A percentile compares a stretch with the other conserved stretches of the same genome.
phyloP scores from a whole-genome alignment of 164 flowering plant genomes.

The Aristolochia californica region DNA sequence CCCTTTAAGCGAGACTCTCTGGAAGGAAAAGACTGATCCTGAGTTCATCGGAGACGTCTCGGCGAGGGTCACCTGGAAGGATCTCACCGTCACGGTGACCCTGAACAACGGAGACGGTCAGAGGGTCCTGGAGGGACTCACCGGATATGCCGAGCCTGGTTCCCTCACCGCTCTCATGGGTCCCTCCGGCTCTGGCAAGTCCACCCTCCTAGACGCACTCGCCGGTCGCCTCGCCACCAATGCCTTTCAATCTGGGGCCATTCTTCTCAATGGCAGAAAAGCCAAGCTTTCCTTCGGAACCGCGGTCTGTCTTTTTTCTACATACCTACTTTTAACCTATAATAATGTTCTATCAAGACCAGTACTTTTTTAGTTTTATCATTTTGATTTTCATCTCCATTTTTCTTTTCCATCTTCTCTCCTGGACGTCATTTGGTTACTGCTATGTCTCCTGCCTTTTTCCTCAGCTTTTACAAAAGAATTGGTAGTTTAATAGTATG shows the following conservation, averaged over 20 bases:
- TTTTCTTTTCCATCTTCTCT: no score
- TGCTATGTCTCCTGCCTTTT: background rate
- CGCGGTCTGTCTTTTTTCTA: constrained; percentile 41
- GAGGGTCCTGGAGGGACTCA: constrained; percentile 60
- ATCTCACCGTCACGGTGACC: constrained; percentile 67
- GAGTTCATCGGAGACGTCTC: constrained; percentile 71
- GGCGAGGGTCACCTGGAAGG: constrained; percentile 82
- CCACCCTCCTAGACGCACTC: constrained; percentile 83
- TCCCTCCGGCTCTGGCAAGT: constrained; percentile 91
- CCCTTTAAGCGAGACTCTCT: constrained; percentile 74
- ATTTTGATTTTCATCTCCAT: no score
- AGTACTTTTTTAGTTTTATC: no score
- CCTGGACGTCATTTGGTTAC: no score
- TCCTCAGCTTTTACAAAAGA: background rate
- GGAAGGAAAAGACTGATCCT: constrained; percentile 49
- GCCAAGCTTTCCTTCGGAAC: constrained; percentile 82
- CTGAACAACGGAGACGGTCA: constrained; percentile 60
- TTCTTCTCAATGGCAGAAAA: constrained; percentile 76
- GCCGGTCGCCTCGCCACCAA: constrained; percentile 80
- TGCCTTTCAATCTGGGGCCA: constrained; percentile 72
- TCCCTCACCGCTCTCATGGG: constrained; percentile 82
- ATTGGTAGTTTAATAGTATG: no score
- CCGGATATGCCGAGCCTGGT: constrained; percentile 87
- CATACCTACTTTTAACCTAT: no score
- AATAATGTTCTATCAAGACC: no score